A percentile compares a stretch with the other conserved stretches of the same genome.
phyloP scores from a whole-genome alignment of 139 green algal species.

The Closterium sp. region DNA sequence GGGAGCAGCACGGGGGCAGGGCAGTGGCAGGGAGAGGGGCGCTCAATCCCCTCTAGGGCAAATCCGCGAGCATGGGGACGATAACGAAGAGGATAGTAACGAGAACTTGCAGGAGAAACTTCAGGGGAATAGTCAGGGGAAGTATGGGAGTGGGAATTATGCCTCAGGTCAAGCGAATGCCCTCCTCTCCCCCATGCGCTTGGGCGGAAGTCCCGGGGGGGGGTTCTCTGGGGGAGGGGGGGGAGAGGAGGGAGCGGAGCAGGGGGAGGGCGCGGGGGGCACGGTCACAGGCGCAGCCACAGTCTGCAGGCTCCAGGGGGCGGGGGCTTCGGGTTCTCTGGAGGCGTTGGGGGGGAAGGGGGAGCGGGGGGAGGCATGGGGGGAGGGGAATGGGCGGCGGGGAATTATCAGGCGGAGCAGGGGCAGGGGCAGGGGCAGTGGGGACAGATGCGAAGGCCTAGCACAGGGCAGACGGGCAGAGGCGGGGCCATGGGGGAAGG shows the following conservation, averaged over 20 bases:
- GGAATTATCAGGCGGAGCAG: not conserved
- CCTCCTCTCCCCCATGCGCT: not conserved
- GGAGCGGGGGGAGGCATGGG: not conserved
- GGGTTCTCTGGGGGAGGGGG: not conserved
- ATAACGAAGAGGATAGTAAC: not conserved
- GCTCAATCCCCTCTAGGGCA: not conserved
- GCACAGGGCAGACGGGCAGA: not conserved
- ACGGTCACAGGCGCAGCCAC: not conserved
- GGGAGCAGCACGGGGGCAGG: not conserved
- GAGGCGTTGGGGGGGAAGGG: not conserved
- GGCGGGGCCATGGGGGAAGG: not conserved
- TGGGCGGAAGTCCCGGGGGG: not conserved
- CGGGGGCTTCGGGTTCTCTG: not conserved
- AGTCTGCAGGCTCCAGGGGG: not conserved
- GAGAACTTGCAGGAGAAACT: not conserved
- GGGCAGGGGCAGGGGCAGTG: not conserved
- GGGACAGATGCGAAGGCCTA: not conserved
- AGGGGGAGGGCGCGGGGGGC: not conserved
- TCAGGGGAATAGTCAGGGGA: not conserved
- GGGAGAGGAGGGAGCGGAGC: not conserved
- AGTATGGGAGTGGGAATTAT: not conserved
- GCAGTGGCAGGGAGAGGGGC: not conserved
- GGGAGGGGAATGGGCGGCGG: not conserved
- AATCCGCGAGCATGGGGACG: not conserved
- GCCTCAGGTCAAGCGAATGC: not conserved